Conservation (phyloP, 331 rosid species). For the Dryas integrifolia region DNA sequence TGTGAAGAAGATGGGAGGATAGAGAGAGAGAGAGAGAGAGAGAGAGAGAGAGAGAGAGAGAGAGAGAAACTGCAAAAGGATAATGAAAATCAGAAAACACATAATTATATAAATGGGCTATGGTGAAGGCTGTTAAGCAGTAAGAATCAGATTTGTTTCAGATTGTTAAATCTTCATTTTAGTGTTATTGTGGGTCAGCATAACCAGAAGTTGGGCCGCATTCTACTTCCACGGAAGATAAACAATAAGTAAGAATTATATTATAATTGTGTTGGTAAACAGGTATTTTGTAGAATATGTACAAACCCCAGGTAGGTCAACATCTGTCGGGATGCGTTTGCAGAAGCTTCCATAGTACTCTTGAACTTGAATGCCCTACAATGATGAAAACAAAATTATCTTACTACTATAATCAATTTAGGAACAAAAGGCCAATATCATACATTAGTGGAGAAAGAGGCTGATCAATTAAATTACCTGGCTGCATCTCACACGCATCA, state of each 20-base stretch:
- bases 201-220: neutral
- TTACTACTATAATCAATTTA: neutral
- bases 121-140: constrained; percentile 2
- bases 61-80: neutral
- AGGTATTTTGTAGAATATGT: constrained; percentile 28
- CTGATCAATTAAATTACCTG: constrained; percentile 54
- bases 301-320: constrained; percentile 89
- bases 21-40: too few species aligned
- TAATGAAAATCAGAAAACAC: constrained; percentile 2
- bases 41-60: neutral
- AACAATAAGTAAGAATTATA: neutral
- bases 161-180: constrained; percentile 1
- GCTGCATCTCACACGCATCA: constrained; percentile 98
- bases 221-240: constrained; percentile 5
- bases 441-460: neutral
- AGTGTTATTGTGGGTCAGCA: neutral
- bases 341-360: constrained; percentile 88
- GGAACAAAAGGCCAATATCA: neutral
- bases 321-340: constrained; percentile 91
- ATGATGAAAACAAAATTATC: constrained; percentile 28
- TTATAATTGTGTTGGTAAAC: neutral
- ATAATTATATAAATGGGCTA: neutral
- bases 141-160: neutral
- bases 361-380: constrained; percentile 94
- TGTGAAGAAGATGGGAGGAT: neutral